Evolutionary conservation across 768 basidiomycete species (phyloP), one percentile per base, ranked within the genome.

Genomic region (Mycena vulgaris): DNA sequence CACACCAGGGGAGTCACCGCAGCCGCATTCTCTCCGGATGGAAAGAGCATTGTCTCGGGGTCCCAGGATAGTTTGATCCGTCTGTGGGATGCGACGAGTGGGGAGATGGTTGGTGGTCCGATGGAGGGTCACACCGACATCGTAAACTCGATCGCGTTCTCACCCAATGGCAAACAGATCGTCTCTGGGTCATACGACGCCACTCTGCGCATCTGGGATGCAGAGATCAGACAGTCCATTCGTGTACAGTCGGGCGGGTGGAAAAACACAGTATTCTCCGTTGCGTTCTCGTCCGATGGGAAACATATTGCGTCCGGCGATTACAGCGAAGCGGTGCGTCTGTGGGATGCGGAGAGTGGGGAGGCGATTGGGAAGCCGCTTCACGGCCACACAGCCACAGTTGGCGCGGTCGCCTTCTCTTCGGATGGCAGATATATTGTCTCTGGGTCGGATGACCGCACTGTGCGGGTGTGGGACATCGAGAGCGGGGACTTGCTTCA

Each of bases 391-490:
- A 62, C 28, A 10, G 39, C 64, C 40, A 1, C 6, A 6, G 53
- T 75, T 1, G 27, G 28, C 0, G 61, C 66, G 16, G 51, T 77
- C 17, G 60, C 71, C 42, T 73, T 69, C 63, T 76, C 76, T 11
- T 64, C 66, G 2, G 74, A 77, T 63, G 64, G 72, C 11, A 57
- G 25, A 11, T 33, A 35, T 21, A 55, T 76, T 28, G 72, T 55
- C 8, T 76, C 74, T 53, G 74, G 61, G 1, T 67, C 72, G 14
- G 6, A 67, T 11, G 74, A 73, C n/a, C n/a, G n/a, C n/a, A n/a
- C n/a, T 52, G 31, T 73, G 25, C 63, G 60, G 19, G n/a, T 76
- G 4, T 76, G 75, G 75, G 72, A 75, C 40, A 56, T 58, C 19
- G 33, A 33, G 5, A 74, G 52, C 27, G 72, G 67, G 5, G 39